These are phyloP conservation scores for Pleurotus salmoneostramineus DNA, from an alignment of 768 basidiomycete species.

Conservation along the genomic window DNA sequence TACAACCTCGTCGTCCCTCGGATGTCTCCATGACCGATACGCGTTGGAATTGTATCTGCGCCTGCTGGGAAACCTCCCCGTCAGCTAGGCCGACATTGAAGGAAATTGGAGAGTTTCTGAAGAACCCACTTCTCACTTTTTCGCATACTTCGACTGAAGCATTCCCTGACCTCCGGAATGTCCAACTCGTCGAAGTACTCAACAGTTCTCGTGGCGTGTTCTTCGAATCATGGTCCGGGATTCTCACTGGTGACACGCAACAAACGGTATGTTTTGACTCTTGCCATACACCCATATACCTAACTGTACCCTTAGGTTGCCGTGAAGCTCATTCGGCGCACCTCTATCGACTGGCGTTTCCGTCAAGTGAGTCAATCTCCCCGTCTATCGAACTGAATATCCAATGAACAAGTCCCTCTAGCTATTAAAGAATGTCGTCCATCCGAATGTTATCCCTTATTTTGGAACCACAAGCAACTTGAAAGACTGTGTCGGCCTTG, in stretches of 20 bases:
- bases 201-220: not conserved
- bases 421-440: not conserved
- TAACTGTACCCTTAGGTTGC: not conserved
- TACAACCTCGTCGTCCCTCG: constrained; percentile 7
- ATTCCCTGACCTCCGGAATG: not conserved
- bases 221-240: not conserved
- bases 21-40: not conserved
- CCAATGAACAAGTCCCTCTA: not conserved
- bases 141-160: too few relatives aligned
- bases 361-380: not conserved
- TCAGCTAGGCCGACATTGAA: not conserved
- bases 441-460: not conserved
- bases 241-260: not conserved
- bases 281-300: not conserved
- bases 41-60: constrained; percentile 8
- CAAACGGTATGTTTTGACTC: not conserved
- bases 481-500: not conserved
- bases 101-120: not conserved
- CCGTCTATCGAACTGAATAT: too few relatives aligned
- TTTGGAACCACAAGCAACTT: not conserved
- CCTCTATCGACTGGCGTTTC: not conserved
- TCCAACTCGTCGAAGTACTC: not conserved
- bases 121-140: not conserved
- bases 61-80: constrained; percentile 5
- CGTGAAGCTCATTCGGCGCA: not conserved